Percentiles rank a stretch among this genome's conserved stretches.
These are phyloP conservation scores for Aurifilum marmelostoma DNA, from an alignment of 2,329 filamentous ascomycete genomes.

Conservation along the genomic window DNA sequence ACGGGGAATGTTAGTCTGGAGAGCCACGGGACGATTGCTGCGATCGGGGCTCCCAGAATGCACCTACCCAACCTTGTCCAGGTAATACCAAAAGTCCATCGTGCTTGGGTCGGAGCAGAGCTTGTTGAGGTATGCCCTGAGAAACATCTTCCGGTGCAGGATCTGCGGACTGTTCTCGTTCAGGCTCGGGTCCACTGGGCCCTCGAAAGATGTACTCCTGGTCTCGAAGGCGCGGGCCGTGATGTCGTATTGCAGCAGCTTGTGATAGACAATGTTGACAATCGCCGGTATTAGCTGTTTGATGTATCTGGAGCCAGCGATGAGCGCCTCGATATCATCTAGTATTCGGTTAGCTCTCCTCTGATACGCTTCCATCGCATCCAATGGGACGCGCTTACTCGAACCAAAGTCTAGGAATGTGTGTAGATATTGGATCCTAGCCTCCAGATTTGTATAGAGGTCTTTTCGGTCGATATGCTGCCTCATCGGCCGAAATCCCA, in stretches of 20 bases:
- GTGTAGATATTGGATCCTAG: conserved; percentile 72
- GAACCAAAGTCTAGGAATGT: conserved; percentile 76
- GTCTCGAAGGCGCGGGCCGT: conserved; percentile 77
- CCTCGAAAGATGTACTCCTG: conserved; percentile 65
- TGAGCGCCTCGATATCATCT: conserved; percentile 75
- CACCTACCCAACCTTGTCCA: conserved; percentile 77
- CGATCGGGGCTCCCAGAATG: neutral
- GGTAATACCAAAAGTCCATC: conserved; percentile 81
- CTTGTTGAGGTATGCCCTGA: conserved; percentile 74
- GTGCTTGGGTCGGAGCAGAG: conserved; percentile 74
- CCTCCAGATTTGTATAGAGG: conserved; percentile 71
- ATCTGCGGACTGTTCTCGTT: conserved; percentile 75
- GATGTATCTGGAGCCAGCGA: conserved; percentile 73
- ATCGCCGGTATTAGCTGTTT: conserved; percentile 81
- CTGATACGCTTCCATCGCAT: no score
- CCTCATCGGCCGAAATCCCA: conserved; percentile 41
- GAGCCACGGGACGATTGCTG: neutral
- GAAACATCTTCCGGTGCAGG: conserved; percentile 75
- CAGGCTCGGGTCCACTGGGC: conserved; percentile 64
- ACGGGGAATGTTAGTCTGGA: neutral
- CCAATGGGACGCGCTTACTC: conserved; percentile 54
- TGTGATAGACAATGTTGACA: conserved; percentile 78
- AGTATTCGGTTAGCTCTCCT: no score
- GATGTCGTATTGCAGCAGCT: conserved; percentile 79
- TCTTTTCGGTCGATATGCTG: conserved; percentile 69